Percentiles rank a stretch among this genome's conserved stretches.
Evolutionary conservation across 129 eudicot genomes (phyloP).

Genomic region (Kitagawia praeruptora): DNA sequence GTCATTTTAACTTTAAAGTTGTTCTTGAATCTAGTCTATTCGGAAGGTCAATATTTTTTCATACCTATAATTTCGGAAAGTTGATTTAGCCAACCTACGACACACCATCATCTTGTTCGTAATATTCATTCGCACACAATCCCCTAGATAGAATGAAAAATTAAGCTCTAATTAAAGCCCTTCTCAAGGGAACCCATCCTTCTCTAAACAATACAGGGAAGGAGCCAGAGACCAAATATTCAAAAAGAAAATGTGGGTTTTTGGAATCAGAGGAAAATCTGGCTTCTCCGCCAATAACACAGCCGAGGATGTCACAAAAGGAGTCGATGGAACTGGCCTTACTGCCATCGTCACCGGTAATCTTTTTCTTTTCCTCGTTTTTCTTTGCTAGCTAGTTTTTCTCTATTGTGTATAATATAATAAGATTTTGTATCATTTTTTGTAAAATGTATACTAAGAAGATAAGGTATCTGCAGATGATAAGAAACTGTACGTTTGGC

Average conservation of each 20-base stretch:
- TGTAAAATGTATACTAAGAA: no score
- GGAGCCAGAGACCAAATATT: conserved; percentile 5
- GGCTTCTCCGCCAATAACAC: conserved; percentile 73
- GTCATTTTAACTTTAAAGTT: not conserved
- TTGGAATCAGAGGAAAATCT: conserved; percentile 58
- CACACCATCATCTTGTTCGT: not conserved
- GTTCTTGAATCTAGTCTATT: not conserved
- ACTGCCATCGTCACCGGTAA: conserved; percentile 80
- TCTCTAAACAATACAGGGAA: not conserved
- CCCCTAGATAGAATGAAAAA: not conserved
- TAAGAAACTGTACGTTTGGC: no score
- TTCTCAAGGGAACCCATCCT: not conserved
- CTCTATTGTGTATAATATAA: not conserved
- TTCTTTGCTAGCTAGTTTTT: not conserved
- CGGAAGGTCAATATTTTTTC: not conserved
- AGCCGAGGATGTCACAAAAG: conserved; percentile 75
- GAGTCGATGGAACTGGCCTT: conserved; percentile 65
- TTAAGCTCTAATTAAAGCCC: not conserved
- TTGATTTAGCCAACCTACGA: not conserved
- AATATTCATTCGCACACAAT: not conserved
- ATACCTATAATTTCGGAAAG: not conserved
- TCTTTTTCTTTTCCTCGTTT: not conserved
- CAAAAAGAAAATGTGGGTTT: conserved; percentile 43
- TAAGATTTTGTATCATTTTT: no score
- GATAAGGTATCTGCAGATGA: no score